phyloP scores from a whole-genome alignment of 2,329 filamentous ascomycete genomes.

The Knufia fluminis region DNA sequence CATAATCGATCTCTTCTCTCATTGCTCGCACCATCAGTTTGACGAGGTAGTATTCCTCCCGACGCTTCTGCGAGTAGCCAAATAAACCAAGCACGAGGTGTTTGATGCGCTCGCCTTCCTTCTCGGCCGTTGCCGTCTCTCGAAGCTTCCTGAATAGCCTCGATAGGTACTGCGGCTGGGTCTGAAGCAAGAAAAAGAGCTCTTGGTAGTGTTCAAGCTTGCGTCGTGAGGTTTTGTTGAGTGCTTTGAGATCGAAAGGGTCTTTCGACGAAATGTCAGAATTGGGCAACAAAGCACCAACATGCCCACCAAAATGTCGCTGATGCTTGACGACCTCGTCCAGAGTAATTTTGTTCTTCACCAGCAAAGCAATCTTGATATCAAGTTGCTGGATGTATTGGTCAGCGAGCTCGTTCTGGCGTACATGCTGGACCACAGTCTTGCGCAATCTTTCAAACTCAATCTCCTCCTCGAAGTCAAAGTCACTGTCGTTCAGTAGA shows the following conservation, averaged over 20 bases:
- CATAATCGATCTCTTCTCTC: slow-evolving; percentile 73
- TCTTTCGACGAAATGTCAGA: slow-evolving; percentile 81
- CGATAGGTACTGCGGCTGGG: slow-evolving; percentile 88
- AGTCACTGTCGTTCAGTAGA: slow-evolving; percentile 92
- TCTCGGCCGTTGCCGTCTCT: slow-evolving; percentile 76
- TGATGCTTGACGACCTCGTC: slow-evolving; percentile 97
- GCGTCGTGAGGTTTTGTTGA: slow-evolving; percentile 92
- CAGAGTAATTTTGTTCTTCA: slow-evolving; percentile 98
- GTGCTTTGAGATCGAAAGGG: slow-evolving; percentile 89
- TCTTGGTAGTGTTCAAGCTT: slow-evolving; percentile 97
- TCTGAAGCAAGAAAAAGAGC: slow-evolving; percentile 93
- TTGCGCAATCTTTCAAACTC: slow-evolving; percentile 93
- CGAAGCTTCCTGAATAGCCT: slow-evolving; percentile 76
- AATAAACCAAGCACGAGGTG: slow-evolving; percentile 94
- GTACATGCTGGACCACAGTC: slow-evolving; percentile 92
- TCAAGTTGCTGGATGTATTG: slow-evolving; percentile 98
- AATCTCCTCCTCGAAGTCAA: slow-evolving; percentile 97
- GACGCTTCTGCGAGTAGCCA: slow-evolving; percentile 89
- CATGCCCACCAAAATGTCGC: slow-evolving; percentile 86
- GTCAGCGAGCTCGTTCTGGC: slow-evolving; percentile 92
- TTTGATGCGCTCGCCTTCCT: slow-evolving; percentile 86
- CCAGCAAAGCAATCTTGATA: slow-evolving; percentile 94
- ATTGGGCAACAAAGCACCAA: slow-evolving; percentile 75
- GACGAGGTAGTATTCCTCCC: slow-evolving; percentile 93
- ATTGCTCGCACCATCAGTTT: slow-evolving; percentile 78